phyloP scores from a whole-genome alignment of 768 basidiomycete species.

The Hydnomerulius pinastri region DNA sequence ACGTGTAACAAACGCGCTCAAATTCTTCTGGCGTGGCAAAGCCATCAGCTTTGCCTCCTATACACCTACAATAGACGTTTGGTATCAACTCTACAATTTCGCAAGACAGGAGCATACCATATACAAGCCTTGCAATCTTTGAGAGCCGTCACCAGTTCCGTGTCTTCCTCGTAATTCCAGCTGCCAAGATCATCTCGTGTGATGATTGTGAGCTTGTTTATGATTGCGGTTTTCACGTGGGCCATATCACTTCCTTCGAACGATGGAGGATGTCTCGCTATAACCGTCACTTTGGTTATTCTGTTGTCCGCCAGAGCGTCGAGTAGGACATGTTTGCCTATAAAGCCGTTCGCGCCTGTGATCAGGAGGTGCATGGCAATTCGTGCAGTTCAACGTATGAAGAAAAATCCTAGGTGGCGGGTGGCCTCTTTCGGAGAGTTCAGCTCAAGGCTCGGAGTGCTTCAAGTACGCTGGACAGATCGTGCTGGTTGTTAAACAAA shows the following conservation, averaged over 20 bases:
- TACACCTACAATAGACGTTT: conserved; percentile 15
- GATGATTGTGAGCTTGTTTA: conserved; percentile 24
- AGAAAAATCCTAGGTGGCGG: too few species aligned
- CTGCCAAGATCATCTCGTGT: conserved; percentile 23
- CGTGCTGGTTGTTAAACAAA: background rate
- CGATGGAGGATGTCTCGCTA: conserved; percentile 23
- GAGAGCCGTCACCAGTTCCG: conserved; percentile 22
- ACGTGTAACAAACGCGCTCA: conserved; percentile 26
- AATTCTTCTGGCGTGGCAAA: conserved; percentile 25
- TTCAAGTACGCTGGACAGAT: too few species aligned
- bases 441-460: too few species aligned
- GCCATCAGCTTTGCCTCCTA: conserved; percentile 25
- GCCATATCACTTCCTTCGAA: conserved; percentile 20
- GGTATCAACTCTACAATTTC: conserved; percentile 6
- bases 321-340: conserved; percentile 21
- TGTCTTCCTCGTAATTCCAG: conserved; percentile 30
- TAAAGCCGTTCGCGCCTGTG: conserved; percentile 27
- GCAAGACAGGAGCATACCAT: conserved; percentile 15
- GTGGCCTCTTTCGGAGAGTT: too few species aligned
- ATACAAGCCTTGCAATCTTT: conserved; percentile 25
- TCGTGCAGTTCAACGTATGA: too few species aligned
- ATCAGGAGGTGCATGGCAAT: conserved; percentile 25
- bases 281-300: conserved; percentile 25
- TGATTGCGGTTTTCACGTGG: conserved; percentile 14
- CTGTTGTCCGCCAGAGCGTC: conserved; percentile 20